Percentiles rank a stretch among this genome's conserved stretches.
Evolutionary conservation across 2,329 filamentous ascomycete genomes (phyloP).

Genomic region (Monilinia laxa): DNA sequence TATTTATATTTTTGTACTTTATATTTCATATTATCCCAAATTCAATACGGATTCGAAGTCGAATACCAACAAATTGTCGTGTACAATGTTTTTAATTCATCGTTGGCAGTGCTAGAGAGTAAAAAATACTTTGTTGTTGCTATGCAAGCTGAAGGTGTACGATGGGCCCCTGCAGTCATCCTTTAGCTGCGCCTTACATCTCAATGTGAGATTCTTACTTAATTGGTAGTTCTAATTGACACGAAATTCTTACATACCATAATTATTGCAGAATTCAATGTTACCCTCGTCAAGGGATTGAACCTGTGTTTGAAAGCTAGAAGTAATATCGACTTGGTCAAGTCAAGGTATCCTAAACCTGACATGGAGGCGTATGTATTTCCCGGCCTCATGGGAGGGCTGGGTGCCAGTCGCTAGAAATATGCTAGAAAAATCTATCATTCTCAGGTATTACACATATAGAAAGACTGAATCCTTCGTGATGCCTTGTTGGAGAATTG

Average conservation of each 20-base stretch:
- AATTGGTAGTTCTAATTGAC: conserved; percentile 20
- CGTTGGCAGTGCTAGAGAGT: background rate
- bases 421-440: conserved; percentile 2
- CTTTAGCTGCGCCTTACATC: conserved; percentile 22
- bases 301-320: conserved; percentile 17
- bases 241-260: conserved; percentile 16
- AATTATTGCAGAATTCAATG: conserved; percentile 9
- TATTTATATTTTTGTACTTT: background rate
- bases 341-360: conserved; percentile 17
- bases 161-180: conserved; percentile 23
- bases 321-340: conserved; percentile 15
- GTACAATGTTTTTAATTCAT: background rate
- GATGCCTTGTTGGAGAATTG: conserved; percentile 6
- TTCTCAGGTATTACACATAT: conserved; percentile 19
- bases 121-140: conserved; percentile 4
- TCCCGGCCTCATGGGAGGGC: conserved; percentile 8
- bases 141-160: conserved; percentile 11
- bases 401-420: conserved; percentile 11
- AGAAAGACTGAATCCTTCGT: conserved; percentile 17
- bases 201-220: conserved; percentile 11
- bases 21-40: background rate
- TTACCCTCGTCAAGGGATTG: conserved; percentile 15
- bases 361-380: conserved; percentile 14
- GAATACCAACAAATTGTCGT: conserved; percentile 15
- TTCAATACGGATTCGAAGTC: conserved; percentile 16